Evolutionary conservation across 169 alveolate species (phyloP).

Genomic region (Plasmodium adleri): DNA sequence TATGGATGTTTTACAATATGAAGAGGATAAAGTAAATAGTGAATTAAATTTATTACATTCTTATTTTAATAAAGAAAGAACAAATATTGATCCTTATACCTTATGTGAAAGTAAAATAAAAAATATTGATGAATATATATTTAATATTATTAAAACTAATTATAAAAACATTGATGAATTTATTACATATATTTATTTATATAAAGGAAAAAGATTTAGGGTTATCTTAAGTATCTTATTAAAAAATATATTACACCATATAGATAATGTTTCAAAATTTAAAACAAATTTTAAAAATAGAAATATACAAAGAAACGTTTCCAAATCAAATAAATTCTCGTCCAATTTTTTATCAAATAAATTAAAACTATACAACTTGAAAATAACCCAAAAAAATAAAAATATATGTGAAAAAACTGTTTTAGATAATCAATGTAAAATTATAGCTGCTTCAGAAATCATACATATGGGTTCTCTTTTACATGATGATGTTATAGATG

Average conservation of each 20-base stretch:
- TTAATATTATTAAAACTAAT: constrained; percentile 69
- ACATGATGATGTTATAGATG: constrained; percentile 90
- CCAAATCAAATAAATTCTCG: constrained; percentile 10
- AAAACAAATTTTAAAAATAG: constrained; percentile 37
- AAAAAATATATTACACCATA: constrained; percentile 36
- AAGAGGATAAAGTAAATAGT: constrained; percentile 40
- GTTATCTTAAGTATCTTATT: constrained; percentile 49
- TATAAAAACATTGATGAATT: constrained; percentile 67
- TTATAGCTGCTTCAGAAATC: constrained; percentile 84
- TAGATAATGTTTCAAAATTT: constrained; percentile 28
- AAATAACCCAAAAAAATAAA: constrained; percentile 2
- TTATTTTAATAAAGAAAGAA: constrained; percentile 39
- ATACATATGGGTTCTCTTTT: constrained; percentile 87
- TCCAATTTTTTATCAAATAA: constrained; percentile 5
- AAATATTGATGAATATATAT: constrained; percentile 67
- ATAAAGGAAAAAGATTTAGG: constrained; percentile 67
- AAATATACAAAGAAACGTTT: constrained; percentile 26
- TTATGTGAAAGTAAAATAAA: constrained; percentile 69
- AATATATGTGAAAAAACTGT: constrained; percentile 35
- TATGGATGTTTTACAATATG: constrained; percentile 33
- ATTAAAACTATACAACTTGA: not conserved
- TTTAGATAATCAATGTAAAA: constrained; percentile 47
- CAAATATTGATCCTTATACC: constrained; percentile 46
- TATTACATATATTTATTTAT: constrained; percentile 55
- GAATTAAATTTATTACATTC: constrained; percentile 33